Base-by-base conservation (phyloP, 2,329 filamentous ascomycete species). In the Neurospora sp. region DNA sequence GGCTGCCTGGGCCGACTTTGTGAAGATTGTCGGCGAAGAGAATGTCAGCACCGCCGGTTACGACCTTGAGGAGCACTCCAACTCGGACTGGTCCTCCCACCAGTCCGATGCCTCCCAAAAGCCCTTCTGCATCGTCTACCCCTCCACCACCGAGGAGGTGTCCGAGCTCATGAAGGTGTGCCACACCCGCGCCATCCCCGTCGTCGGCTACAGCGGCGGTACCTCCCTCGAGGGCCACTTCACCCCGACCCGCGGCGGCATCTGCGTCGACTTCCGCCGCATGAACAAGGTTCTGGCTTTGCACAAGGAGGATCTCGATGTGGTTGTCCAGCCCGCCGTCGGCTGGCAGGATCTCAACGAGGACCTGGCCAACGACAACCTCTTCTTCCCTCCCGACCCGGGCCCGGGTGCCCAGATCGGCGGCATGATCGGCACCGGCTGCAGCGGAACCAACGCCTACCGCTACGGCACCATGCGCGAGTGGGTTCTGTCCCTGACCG, bases 401-500 rank as follows among this genome's bases (percentile, higher is more conserved):
- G 94, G 93, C 68, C 93, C 94, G 68, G 93, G 93, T 19, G 93
- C 93, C 72, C 93, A 93, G 90, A 97, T 97, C 75, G 93, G 93
- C 70, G 93, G 93, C 69, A 93, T 93, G 91, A 88, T 93, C 40
- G 91, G 90, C 28, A 93, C 91, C 2, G 86, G 86, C 42, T 88
- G 85, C 81, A 87, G 85, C 77, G 93, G 93, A 71, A 97, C 93
- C 15, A 97, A 97, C 78, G 90, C 93, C 17, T 97, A 96, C 82
- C 87, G 93, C 70, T 97, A 97, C 79, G 94, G 93, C 72, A 97
- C 93, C 2, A 97, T 97, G 93, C 90, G 92, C 73, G 93, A 97
- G 78, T 97, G 93, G 93, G 94, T 97, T 13, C 82, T 97, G 28
- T 91, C 88, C 69, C 81, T 97, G 74, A 97, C 93, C 0, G 92